Percentiles rank a stretch among this genome's conserved stretches.
Evolutionary conservation across 2,329 filamentous ascomycete genomes (phyloP).

Genomic region (Macrophomina pseudophaseolina): DNA sequence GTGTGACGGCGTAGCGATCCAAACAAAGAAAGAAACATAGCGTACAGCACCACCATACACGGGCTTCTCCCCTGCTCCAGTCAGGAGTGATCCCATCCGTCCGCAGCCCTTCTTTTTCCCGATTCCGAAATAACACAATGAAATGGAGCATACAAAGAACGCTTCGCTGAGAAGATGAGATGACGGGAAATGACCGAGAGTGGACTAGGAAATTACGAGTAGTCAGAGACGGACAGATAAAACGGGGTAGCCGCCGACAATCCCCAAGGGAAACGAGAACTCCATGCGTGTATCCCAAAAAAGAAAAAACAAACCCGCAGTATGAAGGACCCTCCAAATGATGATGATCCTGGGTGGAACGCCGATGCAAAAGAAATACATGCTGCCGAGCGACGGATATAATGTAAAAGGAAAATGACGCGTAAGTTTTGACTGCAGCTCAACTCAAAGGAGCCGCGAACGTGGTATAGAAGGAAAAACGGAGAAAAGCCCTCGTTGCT

Average conservation of each 20-base stretch:
- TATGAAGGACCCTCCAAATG: conserved; percentile 2
- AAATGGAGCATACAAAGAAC: conserved; percentile 12
- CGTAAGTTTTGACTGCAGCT: conserved; percentile 22
- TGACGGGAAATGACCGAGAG: conserved; percentile 15
- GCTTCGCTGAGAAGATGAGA: conserved; percentile 16
- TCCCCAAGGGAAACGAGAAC: conserved; percentile 10
- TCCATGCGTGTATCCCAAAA: conserved; percentile 16
- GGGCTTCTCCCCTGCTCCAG: conserved; percentile 12
- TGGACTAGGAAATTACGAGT: conserved; percentile 12
- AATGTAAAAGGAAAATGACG: conserved; percentile 12
- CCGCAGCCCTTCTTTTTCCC: conserved; percentile 9
- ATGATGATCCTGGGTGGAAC: conserved; percentile 1
- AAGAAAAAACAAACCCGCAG: not conserved
- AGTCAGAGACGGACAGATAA: conserved; percentile 7
- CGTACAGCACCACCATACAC: conserved; percentile 22
- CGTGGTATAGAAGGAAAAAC: conserved; percentile 16
- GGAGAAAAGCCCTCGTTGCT: conserved; percentile 21
- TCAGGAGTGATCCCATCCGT: conserved; percentile 9
- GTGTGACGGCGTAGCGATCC: conserved; percentile 10
- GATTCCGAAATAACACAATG: conserved; percentile 1
- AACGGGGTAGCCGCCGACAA: conserved; percentile 11
- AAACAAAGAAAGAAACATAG: conserved; percentile 21
- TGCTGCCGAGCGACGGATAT: conserved; percentile 24
- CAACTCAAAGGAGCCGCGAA: conserved; percentile 7
- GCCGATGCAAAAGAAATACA: conserved; percentile 23